phyloP scores from a whole-genome alignment of 164 flowering plant genomes.

The Vitis rotundifolia region DNA sequence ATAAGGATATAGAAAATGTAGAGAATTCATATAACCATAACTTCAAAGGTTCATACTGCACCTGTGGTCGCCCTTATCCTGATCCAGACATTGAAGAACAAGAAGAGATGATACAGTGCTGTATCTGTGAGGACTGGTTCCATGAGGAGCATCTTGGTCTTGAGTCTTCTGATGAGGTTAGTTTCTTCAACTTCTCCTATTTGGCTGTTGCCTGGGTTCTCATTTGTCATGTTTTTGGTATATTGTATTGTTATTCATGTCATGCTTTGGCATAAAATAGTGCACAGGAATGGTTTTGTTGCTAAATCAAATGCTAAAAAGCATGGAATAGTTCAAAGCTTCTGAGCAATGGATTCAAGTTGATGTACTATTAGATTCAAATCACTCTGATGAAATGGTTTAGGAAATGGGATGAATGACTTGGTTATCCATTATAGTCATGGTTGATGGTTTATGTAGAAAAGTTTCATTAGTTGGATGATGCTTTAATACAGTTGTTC shows the following conservation, averaged over 20 bases:
- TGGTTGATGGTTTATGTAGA: too few species aligned
- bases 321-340: too few species aligned
- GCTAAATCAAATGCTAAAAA: too few species aligned
- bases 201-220: not conserved
- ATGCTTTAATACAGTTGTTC: too few species aligned
- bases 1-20: conserved; percentile 76
- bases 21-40: conserved; percentile 87
- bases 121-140: conserved; percentile 98
- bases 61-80: conserved; percentile 85
- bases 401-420: too few species aligned
- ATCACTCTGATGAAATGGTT: too few species aligned
- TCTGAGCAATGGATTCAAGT: too few species aligned
- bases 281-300: too few species aligned
- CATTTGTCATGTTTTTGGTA: not conserved
- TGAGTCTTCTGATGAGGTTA: conserved; percentile 67
- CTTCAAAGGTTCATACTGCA: conserved; percentile 91
- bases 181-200: conserved; percentile 7
- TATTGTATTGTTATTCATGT: not conserved
- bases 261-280: not conserved
- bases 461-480: too few species aligned
- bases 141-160: conserved; percentile 94
- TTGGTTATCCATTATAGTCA: too few species aligned
- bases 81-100: conserved; percentile 92
- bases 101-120: conserved; percentile 96
- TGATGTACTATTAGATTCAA: too few species aligned